Evolutionary conservation across 2,329 filamentous ascomycete species (phyloP).

Genomic region (Fusarium lateritium): DNA sequence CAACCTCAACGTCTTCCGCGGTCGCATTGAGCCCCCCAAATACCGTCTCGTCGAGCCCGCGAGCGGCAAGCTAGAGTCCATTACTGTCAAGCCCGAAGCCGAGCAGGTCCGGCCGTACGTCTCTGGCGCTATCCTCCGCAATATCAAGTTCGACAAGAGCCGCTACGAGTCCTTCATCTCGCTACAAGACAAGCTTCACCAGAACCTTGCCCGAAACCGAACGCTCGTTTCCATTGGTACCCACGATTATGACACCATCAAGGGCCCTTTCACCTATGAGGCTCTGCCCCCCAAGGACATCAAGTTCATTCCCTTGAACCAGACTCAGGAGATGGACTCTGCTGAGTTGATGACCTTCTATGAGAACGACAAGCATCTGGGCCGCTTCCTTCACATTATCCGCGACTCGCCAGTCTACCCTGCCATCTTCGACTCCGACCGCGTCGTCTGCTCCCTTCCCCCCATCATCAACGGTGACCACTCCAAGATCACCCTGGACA

Average conservation of each 20-base stretch:
- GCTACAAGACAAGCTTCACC: slow-evolving; percentile 97
- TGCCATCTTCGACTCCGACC: slow-evolving; percentile 92
- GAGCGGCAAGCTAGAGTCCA: slow-evolving; percentile 81
- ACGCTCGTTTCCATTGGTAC: slow-evolving; percentile 98
- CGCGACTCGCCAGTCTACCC: slow-evolving; percentile 94
- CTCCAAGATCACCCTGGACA: slow-evolving; percentile 94
- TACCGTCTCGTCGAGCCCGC: slow-evolving; percentile 82
- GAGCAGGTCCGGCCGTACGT: slow-evolving; percentile 87
- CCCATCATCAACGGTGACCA: slow-evolving; percentile 98
- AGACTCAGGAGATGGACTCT: slow-evolving; percentile 88
- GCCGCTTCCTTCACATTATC: slow-evolving; percentile 94
- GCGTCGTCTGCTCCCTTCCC: slow-evolving; percentile 90
- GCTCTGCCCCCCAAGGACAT: slow-evolving; percentile 93
- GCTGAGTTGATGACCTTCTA: slow-evolving; percentile 95
- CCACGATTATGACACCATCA: slow-evolving; percentile 92
- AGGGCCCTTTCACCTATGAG: slow-evolving; percentile 97
- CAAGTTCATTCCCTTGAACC: slow-evolving; percentile 91
- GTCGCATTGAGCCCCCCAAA: slow-evolving; percentile 80
- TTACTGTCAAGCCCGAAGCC: slow-evolving; percentile 84
- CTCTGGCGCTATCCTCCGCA: slow-evolving; percentile 89
- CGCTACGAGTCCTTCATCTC: slow-evolving; percentile 98
- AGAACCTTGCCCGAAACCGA: slow-evolving; percentile 92
- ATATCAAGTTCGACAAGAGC: slow-evolving; percentile 91
- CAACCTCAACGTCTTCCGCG: slow-evolving; percentile 95
- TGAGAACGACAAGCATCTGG: slow-evolving; percentile 92